These are phyloP conservation scores for Senna tora DNA, from an alignment of 306 rosid genomes.

Conservation along the genomic window DNA sequence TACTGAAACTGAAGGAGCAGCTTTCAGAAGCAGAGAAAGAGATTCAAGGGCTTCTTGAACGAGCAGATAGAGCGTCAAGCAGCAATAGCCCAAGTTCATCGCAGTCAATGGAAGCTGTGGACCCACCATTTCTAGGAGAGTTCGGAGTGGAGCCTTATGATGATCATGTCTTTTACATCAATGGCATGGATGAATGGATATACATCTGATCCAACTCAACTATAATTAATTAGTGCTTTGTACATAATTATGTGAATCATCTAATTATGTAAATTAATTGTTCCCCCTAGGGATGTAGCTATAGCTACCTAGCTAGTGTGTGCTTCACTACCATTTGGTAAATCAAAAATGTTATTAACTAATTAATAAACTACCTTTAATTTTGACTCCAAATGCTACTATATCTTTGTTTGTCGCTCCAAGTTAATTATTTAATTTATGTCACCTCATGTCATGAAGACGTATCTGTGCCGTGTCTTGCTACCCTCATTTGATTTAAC, in stretches of 20 bases:
- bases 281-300: not conserved
- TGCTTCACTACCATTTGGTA: slow-evolving; percentile 47
- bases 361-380: slow-evolving; percentile 42
- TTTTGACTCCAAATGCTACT: slow-evolving; percentile 1
- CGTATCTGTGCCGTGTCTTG: slow-evolving; percentile 19
- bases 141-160: slow-evolving; percentile 61
- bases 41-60: slow-evolving; percentile 55
- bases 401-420: not conserved
- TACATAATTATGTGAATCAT: slow-evolving; percentile 60
- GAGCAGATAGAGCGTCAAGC: slow-evolving; percentile 45
- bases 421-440: slow-evolving; percentile 2
- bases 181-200: slow-evolving; percentile 67
- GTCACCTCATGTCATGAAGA: not conserved
- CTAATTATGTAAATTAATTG: slow-evolving; percentile 43
- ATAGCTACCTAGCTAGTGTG: slow-evolving; percentile 35
- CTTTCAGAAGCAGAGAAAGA: slow-evolving; percentile 65
- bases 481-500: slow-evolving; percentile 2
- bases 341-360: slow-evolving; percentile 40
- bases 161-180: slow-evolving; percentile 46
- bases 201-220: slow-evolving; percentile 36
- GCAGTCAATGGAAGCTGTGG: slow-evolving; percentile 56
- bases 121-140: slow-evolving; percentile 66
- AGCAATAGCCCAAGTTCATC: slow-evolving; percentile 70
- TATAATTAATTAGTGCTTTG: slow-evolving; percentile 39
- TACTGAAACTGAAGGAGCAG: slow-evolving; percentile 62